Conservation (phyloP, 306 rosid species). For the Cucumis cinereus region DNA sequence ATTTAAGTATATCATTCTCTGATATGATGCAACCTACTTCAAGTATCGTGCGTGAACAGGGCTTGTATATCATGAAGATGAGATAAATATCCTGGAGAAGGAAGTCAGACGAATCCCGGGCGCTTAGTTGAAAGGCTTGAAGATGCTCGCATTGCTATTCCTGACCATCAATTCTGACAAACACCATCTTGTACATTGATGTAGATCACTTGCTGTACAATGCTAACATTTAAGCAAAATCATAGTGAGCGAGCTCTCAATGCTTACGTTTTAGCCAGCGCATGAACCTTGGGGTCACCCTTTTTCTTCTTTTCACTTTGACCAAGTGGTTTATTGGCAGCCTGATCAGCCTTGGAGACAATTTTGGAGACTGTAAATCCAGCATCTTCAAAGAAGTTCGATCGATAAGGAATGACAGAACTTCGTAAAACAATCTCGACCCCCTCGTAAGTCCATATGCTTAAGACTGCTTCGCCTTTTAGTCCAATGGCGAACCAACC, state of each 20-base stretch:
- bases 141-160: background rate
- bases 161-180: background rate
- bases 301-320: constrained; percentile 31
- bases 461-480: constrained; percentile 62
- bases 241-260: background rate
- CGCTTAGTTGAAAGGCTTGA: background rate
- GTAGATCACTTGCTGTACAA: background rate
- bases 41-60: no score
- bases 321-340: constrained; percentile 27
- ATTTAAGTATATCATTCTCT: background rate
- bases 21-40: background rate
- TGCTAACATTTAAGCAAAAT: background rate
- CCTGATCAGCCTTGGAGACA: constrained; percentile 65
- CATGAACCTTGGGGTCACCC: constrained; percentile 11
- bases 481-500: constrained; percentile 95
- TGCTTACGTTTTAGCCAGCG: constrained; percentile 10
- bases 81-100: background rate
- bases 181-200: background rate
- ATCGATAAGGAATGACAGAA: constrained; percentile 57
- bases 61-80: no score
- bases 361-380: constrained; percentile 81
- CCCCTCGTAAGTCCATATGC: constrained; percentile 88
- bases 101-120: background rate
- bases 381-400: constrained; percentile 51
- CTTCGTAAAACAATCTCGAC: constrained; percentile 55